phyloP scores from a whole-genome alignment of 306 rosid genomes.

The Castanea crenata region DNA sequence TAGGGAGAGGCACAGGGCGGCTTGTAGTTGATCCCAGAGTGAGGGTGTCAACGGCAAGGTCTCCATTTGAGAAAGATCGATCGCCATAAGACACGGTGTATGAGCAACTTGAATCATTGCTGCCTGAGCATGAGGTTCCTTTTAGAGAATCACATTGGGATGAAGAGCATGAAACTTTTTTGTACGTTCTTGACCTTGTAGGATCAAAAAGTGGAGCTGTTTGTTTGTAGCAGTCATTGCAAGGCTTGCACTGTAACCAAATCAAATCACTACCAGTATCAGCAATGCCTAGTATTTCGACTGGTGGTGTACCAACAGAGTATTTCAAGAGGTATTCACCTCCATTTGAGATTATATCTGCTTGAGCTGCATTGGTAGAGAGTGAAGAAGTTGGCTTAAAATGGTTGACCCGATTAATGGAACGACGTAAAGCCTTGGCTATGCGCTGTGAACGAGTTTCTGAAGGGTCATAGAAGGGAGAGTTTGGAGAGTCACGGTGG shows the following conservation, averaged over 20 bases:
- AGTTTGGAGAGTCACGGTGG: background rate
- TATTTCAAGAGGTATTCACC: constrained; percentile 47
- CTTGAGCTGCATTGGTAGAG: background rate
- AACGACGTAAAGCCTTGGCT: background rate
- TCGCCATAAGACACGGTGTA: constrained; percentile 29
- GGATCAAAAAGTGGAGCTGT: constrained; percentile 39
- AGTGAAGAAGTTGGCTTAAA: background rate
- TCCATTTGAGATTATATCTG: background rate
- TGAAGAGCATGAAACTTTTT: constrained; percentile 5
- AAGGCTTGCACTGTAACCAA: constrained; percentile 65
- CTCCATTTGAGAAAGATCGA: constrained; percentile 22
- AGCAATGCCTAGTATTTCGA: constrained; percentile 26
- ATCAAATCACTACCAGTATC: constrained; percentile 61
- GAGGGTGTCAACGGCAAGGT: constrained; percentile 40
- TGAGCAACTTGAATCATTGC: background rate
- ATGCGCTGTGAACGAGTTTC: constrained; percentile 5
- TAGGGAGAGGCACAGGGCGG: constrained; percentile 13
- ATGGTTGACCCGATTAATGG: constrained; percentile 2
- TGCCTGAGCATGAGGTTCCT: background rate
- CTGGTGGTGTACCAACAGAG: constrained; percentile 55
- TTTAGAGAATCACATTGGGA: background rate
- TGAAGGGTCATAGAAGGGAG: background rate
- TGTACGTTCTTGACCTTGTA: constrained; percentile 31
- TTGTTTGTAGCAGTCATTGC: constrained; percentile 39
- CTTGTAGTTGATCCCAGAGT: constrained; percentile 34